phyloP scores from a whole-genome alignment of 805 yeast species.

The Teunomyces atbi region DNA sequence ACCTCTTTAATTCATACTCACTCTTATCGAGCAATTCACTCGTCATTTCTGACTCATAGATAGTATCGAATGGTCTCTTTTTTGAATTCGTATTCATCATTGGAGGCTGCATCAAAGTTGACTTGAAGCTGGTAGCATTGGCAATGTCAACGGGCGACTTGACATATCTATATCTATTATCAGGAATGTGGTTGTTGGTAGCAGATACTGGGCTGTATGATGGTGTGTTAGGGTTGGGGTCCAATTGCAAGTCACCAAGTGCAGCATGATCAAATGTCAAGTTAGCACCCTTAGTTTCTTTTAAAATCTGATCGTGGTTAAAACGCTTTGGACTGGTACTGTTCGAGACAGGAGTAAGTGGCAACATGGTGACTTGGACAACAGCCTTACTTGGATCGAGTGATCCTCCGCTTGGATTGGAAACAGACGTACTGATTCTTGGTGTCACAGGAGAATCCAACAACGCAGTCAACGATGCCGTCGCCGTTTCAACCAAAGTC shows the following conservation, averaged over 20 bases:
- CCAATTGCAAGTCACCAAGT: not conserved
- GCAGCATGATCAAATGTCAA: not conserved
- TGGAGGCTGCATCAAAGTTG: conserved; percentile 12
- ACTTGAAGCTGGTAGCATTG: conserved; percentile 3
- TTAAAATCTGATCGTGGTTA: conserved; percentile 7
- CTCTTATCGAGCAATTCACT: conserved; percentile 6
- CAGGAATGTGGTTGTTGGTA: conserved; percentile 1
- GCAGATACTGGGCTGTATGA: conserved; percentile 9
- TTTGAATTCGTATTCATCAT: conserved; percentile 8
- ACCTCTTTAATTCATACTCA: conserved; percentile 22
- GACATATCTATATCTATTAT: conserved; percentile 4
- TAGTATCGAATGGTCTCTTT: conserved; percentile 14
- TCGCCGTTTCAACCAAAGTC: conserved; percentile 31
- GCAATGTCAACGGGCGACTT: conserved; percentile 5
- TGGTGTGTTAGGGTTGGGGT: conserved; percentile 9
- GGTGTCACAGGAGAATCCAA: conserved; percentile 34
- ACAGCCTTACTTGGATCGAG: not conserved
- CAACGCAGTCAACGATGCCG: conserved; percentile 20
- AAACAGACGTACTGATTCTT: conserved; percentile 12
- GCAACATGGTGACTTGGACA: conserved; percentile 9
- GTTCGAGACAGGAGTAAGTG: conserved; percentile 22
- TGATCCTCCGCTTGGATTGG: not conserved
- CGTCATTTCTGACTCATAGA: conserved; percentile 5
- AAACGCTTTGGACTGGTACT: conserved; percentile 23
- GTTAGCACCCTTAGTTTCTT: not conserved